Base-by-base conservation (phyloP, 495 filamentous ascomycete species). In the Penicillium dipodomyicola region DNA sequence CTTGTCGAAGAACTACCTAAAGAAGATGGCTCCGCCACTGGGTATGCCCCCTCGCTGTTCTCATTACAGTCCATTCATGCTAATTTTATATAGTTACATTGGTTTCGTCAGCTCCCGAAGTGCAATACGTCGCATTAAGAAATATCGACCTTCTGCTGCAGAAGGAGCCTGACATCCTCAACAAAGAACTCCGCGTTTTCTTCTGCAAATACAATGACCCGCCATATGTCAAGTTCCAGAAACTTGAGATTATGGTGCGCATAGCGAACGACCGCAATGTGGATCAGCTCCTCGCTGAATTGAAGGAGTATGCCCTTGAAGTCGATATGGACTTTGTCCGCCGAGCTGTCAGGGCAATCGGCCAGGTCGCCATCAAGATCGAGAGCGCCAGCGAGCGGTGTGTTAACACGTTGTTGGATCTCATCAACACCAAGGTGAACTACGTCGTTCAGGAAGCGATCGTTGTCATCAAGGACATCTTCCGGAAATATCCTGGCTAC, bases 141-240 rank as follows among this genome's bases (percentile, higher is more conserved):
- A 98, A 98, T 66, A 97, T 97, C 65, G 94, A 97, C 59, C 84
- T 98, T 44, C 78, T 98, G 5, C 80, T 98, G 33, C 94, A 98
- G 71, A 92, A 96, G 61, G 90, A 96, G 62, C 92, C 94, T 2
- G 92, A 96, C 66, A 96, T 98, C 48, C 79, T 98, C 2, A 94
- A 89, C 75, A 97, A 97, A 70, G 94, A 98, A 72, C 86, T 98
- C 49, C 86, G 94, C 46, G 94, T 98, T 2, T 98, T 98, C 77
- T 98, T 97, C 77, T 98, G 94, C 86, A 98, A 98, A 77, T 98
- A 98, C 77, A 97, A 98, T 69, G 94, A 98, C 67, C 94, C 94
- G 2, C 91, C 90, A 15, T 98, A 98, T 66, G 88, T 98, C 72
- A 98, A 98, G 69, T 84, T 98, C 30, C 87, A 96, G 71, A 98